These are phyloP conservation scores for Plasmopara halstedii DNA, from an alignment of 352 stramenopile genomes.

Conservation along the genomic window DNA sequence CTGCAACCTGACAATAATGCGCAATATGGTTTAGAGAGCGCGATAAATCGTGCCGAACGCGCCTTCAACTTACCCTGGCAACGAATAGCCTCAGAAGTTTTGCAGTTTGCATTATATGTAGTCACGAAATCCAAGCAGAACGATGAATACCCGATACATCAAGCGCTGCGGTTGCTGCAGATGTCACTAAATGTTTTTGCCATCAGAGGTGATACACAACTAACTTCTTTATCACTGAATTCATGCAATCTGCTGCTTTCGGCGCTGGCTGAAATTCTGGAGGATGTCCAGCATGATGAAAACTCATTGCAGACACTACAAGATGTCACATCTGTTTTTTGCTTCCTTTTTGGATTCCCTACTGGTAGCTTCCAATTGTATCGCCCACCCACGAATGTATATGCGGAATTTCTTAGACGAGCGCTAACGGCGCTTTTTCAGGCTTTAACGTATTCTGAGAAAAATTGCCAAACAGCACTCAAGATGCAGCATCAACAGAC, in stretches of 20 bases:
- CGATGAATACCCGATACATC: slow-evolving; percentile 26
- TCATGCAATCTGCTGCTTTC: slow-evolving; percentile 69
- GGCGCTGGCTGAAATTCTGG: slow-evolving; percentile 55
- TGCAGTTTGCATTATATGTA: slow-evolving; percentile 67
- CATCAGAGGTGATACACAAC: slow-evolving; percentile 22
- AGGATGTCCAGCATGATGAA: slow-evolving; percentile 16
- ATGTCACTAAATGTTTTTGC: slow-evolving; percentile 40
- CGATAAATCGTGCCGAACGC: slow-evolving; percentile 24
- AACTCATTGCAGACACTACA: slow-evolving; percentile 23
- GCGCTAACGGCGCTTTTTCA: slow-evolving; percentile 28
- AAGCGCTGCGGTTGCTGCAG: slow-evolving; percentile 48
- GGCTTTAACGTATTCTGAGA: slow-evolving; percentile 2
- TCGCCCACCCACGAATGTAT: slow-evolving; percentile 74
- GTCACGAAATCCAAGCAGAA: slow-evolving; percentile 46
- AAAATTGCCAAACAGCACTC: neutral
- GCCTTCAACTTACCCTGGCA: slow-evolving; percentile 55
- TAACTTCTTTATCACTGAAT: slow-evolving; percentile 46
- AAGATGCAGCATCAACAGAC: slow-evolving; percentile 3
- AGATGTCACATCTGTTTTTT: slow-evolving; percentile 55
- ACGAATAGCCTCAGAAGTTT: slow-evolving; percentile 44
- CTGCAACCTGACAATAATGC: slow-evolving; percentile 16
- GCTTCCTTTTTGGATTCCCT: slow-evolving; percentile 57
- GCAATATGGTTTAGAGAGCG: slow-evolving; percentile 9
- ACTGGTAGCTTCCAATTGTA: slow-evolving; percentile 62
- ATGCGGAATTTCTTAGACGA: slow-evolving; percentile 56